Conservation (phyloP, 1,284 basidiomycete genomes). For the Erythrobasidium hasegawianum region DNA sequence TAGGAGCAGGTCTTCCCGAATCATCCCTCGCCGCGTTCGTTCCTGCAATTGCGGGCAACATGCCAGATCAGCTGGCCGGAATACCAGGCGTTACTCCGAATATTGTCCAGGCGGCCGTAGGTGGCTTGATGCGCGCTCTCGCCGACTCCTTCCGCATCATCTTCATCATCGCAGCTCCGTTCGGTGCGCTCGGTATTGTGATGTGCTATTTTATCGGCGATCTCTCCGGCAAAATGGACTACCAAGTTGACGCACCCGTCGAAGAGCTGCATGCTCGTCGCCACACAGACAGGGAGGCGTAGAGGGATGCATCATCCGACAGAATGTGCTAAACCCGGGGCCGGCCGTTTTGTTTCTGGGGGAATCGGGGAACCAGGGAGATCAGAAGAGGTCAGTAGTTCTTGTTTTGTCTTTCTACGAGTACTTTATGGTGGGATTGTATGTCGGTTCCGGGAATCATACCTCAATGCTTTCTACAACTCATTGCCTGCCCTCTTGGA, state of each 20-base stretch:
- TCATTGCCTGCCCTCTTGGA: too few species aligned
- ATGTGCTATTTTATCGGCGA: constrained; percentile 5
- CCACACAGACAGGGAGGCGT: too few species aligned
- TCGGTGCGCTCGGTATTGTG: constrained; percentile 7
- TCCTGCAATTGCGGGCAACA: neutral
- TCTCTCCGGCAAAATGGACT: constrained; percentile 4
- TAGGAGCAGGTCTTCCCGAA: constrained; percentile 33
- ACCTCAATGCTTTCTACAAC: too few species aligned
- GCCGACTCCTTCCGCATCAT: constrained; percentile 9
- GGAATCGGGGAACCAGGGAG: too few species aligned
- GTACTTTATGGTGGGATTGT: too few species aligned
- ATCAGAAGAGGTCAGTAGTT: too few species aligned
- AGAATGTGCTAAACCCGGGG: too few species aligned
- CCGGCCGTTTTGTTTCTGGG: too few species aligned
- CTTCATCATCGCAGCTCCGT: constrained; percentile 14
- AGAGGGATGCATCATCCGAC: too few species aligned
- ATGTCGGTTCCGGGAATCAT: too few species aligned
- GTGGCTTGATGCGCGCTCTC: constrained; percentile 56
- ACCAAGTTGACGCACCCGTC: constrained; percentile 12
- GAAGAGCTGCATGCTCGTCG: constrained; percentile 1
- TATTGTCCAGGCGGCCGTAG: constrained; percentile 20
- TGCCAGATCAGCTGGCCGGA: neutral
- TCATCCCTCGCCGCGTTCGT: constrained; percentile 33
- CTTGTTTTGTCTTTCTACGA: too few species aligned
- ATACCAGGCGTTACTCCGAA: constrained; percentile 31